Evolutionary conservation across 2,329 filamentous ascomycete genomes (phyloP), one percentile per base, ranked within the genome.

Genomic region (Colletotrichum scovillei): DNA sequence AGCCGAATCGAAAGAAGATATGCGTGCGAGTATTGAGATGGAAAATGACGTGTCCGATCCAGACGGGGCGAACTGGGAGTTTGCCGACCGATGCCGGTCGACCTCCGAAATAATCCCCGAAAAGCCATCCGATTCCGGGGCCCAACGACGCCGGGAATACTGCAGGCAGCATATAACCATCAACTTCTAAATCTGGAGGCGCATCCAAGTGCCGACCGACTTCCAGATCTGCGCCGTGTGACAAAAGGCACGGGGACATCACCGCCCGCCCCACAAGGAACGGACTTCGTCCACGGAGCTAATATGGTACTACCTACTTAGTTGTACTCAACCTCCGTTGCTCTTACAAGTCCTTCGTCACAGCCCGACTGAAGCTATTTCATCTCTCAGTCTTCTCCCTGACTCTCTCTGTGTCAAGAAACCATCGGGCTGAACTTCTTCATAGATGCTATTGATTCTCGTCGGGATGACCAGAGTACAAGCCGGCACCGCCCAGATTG

Each of bases 401-500:
- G 16, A 19, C 1, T 2, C 4, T n/a, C 12, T 4, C 28, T 16
- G 16, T 30, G 53, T 56, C 19, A 28, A 64, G 38, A 60, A 16
- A 28, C 26, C 5, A 66, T 32, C 56, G 14, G 70, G 52, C 22
- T n/a, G 55, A 19, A 6, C 24, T 26, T 19, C 22, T 16, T 3
- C 16, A 14, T 14, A 49, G 26, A 49, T 49, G 42, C 19, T 57
- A 32, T 46, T 63, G 42, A 30, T 30, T 57, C 12, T 49, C 56
- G n/a, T 60, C 49, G 32, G 28, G 35, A 49, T 26, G 24, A 59
- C 38, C 65, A 64, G 30, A 28, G 22, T 16, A 42, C 7, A 49
- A 65, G 14, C 22, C 49, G n/a, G 24, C n/a, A 49, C 16, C 55
- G 52, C 5, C 28, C 49, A 57, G 62, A 46, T 66, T 70, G 71